Base-by-base conservation (phyloP, 371 early-diverging fungal species). In the Mycotypha africana region DNA sequence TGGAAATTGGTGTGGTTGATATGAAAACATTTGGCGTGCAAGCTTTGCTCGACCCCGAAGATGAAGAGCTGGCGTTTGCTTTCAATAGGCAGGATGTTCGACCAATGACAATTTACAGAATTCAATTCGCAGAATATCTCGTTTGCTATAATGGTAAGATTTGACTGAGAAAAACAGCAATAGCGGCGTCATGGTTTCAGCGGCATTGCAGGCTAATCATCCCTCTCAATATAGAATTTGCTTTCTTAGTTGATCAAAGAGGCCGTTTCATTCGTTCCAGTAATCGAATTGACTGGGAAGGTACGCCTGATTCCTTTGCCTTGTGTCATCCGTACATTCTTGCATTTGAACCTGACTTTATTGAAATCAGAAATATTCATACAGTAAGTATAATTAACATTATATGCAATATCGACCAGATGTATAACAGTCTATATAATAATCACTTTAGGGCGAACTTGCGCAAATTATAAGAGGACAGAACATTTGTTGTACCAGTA, bases 1-100 rank as follows among this genome's bases (percentile, higher is more conserved):
- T 85, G 54, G 97, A 95, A 11, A 95, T 96, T 57, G 97, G 94
- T 54, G 74, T 96, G 16, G 88, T 96, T 4, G 92, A 95, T 54
- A 67, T 92, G 60, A 84, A 86, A 32, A 79, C 85, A 6, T 73
- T 91, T 43, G 70, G 64, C 7, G 70, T 70, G 1, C 70, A 70
- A 49, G 62, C 68, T 22, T 44, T 68, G 14, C 35, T 68, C 20
- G 69, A 68, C 37, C 69, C 69, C 2, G 64, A 60, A 31, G 69
- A 68, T 44, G 57, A 56, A 45, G 54, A 61, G 12, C 36, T 68
- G 7, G 25, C n/a, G 19, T 55, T 55, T 49, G 56, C 45, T 4
- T 45, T 55, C 32, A 44, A 45, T 40, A 28, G 42, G 31, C 32
- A 44, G 3, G 56, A 55, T 41, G 41, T 49, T 24, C 39, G 45